Base-by-base conservation (phyloP, 805 yeast genomes). In the Metschnikowia cubensis region DNA sequence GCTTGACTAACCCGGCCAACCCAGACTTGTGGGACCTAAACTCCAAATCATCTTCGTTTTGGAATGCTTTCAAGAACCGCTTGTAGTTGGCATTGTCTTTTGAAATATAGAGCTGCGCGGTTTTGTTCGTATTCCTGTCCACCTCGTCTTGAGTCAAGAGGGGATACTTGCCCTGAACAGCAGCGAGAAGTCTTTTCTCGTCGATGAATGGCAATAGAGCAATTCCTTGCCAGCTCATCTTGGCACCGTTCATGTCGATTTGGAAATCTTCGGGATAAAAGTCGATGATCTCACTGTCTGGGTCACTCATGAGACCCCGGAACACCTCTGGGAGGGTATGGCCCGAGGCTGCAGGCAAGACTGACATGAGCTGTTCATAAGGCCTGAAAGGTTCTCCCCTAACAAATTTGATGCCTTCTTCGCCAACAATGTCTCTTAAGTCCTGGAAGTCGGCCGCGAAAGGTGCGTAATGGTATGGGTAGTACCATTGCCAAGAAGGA, bases 401-500 rank as follows among this genome's bases (percentile, higher is more conserved):
- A 8, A 75, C 75, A 61, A 91, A 89, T 31, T 71, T 68, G 17
- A 89, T 74, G 0, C 82, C 72, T 29, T 68, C 65, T 8, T 69
- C 71, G 1, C 71, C 68, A 4, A 73, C 64, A 14, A 83, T 63
- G 6, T 75, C 79, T 10, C 66, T 63, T 38, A 86, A 62, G 42
- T 82, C 80, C 2, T 67, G 73, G 60, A 94, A 87, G 66, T 94
- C 99, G 5, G 85, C 79, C 0, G 97, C 98, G 75, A 94, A 91
- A 20, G 99, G 99, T 0, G 99, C 98, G 70, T 94, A 95, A 64
- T 94, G 98, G 65, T 85, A 92, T 0, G 98, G 99, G 61, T 85
- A 94, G 67, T 82, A 94, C 99, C 99, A 94, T 49, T 84, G 84
- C 99, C 99, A 94, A 0, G 98, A 92, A 0, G 96, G 96, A 70